A percentile compares a stretch with the other conserved stretches of the same genome.
Conservation (phyloP, 805 yeast genomes). For the Suhomyces pyralidae region DNA sequence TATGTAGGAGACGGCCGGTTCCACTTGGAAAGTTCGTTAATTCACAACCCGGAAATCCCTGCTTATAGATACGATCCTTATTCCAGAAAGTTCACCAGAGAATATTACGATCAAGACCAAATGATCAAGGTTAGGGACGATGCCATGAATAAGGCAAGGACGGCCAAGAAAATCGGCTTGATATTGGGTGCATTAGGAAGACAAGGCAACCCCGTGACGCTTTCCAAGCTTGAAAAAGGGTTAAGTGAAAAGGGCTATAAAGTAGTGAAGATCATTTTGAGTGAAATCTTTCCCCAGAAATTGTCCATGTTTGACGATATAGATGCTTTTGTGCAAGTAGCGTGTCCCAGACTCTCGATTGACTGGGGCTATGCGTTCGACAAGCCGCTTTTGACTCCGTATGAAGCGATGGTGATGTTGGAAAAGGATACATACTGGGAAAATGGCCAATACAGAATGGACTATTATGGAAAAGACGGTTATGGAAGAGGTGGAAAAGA, state of each 20-base stretch:
- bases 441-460: conserved; percentile 81
- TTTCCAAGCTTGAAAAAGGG: conserved; percentile 58
- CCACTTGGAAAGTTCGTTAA: conserved; percentile 94
- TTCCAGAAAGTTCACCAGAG: conserved; percentile 84
- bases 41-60: conserved; percentile 88
- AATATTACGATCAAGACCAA: conserved; percentile 82
- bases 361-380: conserved; percentile 99
- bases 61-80: conserved; percentile 96
- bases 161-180: conserved; percentile 70
- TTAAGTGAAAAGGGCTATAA: conserved; percentile 55
- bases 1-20: conserved; percentile 96
- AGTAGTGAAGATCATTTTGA: conserved; percentile 77
- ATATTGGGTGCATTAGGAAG: conserved; percentile 93
- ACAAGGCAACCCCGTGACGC: conserved; percentile 84
- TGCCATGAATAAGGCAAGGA: conserved; percentile 64
- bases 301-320: conserved; percentile 88
- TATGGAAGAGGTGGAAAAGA: conserved; percentile 70
- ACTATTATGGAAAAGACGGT: conserved; percentile 85
- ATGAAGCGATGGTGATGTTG: conserved; percentile 90
- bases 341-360: conserved; percentile 92
- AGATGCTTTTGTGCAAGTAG: conserved; percentile 95
- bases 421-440: conserved; percentile 67
- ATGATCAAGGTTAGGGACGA: conserved; percentile 68
- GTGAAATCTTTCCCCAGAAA: conserved; percentile 92
- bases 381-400: conserved; percentile 89